Conservation (phyloP, 2,329 filamentous ascomycete genomes). For the Aspergillus neotritici region DNA sequence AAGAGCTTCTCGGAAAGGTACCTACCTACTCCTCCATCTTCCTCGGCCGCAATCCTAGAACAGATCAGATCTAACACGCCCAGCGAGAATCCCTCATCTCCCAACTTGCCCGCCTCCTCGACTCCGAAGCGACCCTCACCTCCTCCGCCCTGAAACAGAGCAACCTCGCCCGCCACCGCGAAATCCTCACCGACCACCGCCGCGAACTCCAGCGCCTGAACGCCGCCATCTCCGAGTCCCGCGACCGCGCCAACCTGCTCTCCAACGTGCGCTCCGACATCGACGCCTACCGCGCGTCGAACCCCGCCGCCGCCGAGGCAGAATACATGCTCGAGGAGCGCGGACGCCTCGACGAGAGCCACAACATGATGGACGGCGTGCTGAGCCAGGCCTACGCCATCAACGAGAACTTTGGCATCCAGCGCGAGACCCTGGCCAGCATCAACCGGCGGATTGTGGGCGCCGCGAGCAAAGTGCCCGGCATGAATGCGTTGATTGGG, state of each 20-base stretch:
- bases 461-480: slow-evolving; percentile 85
- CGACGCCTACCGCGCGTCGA: slow-evolving; percentile 74
- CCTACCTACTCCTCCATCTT: not conserved
- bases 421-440: slow-evolving; percentile 79
- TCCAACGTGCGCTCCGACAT: slow-evolving; percentile 90
- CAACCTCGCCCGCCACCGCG: slow-evolving; percentile 84
- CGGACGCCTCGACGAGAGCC: slow-evolving; percentile 75
- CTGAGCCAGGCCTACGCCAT: slow-evolving; percentile 94
- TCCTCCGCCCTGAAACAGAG: slow-evolving; percentile 95
- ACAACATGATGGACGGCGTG: slow-evolving; percentile 83
- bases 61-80: slow-evolving; percentile 4
- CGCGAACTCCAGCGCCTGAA: slow-evolving; percentile 74
- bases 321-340: slow-evolving; percentile 97
- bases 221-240: slow-evolving; percentile 66
- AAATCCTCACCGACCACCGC: slow-evolving; percentile 81
- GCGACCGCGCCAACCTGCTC: slow-evolving; percentile 83
- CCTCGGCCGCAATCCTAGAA: not conserved
- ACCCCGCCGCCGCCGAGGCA: slow-evolving; percentile 76
- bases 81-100: slow-evolving; percentile 76
- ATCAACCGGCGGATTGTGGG: slow-evolving; percentile 87
- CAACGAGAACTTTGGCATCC: slow-evolving; percentile 81
- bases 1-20: slow-evolving; percentile 65
- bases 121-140: slow-evolving; percentile 81
- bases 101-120: slow-evolving; percentile 81
- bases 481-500: slow-evolving; percentile 84